Base-by-base conservation (phyloP, 228 moss, liverwort and hornwort genomes). In the Sphagnum magellanicum region DNA sequence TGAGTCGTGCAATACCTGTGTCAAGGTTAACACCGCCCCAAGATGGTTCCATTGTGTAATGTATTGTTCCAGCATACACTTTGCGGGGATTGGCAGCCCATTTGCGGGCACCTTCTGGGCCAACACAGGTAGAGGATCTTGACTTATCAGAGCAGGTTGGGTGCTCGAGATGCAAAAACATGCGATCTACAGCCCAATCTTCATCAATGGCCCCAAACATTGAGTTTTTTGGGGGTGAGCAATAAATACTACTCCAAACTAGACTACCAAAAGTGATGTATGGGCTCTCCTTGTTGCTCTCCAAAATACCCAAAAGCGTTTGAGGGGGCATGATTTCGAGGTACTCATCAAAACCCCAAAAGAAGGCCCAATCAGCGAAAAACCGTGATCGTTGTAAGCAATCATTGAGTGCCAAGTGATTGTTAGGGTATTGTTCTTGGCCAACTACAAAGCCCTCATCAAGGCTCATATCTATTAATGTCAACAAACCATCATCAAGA, bases 301-400 rank as follows among this genome's bases (percentile, higher is more conserved):
- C 74, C 4, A 93, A 80, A 65, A 93, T 49, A 5, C 68, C 67
- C 5, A 78, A 71, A 51, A 91, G 63, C 1, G 78, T 83, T 55
- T 76, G 49, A 0, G 74, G 72, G 7, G 74, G 14, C 0, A 77
- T 72, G 52, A 87, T 52, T 47, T 67, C 67, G 15, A 89, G 79
- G 63, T 89, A 91, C 67, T 93, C 91, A 17, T 93, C 93, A 65
- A 89, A 75, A 13, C 76, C 76, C 85, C 87, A 91, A 62, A 87
- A 89, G 0, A 93, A 71, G 0, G 49, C 74, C 85, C 85, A 89
- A 53, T 73, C 74, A 6, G 85, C 76, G 1, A 82, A 14, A 60
- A 72, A 87, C 15, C 80, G 62, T 11, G 75, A 79, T 14, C 76
- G 50, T 13, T 87, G 75, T 74, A 93, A 66, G 62, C 93, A 93